Evolutionary conservation across 352 stramenopile species (phyloP), one percentile per base, ranked within the genome.

Genomic region (Phytophthora pinifolia): DNA sequence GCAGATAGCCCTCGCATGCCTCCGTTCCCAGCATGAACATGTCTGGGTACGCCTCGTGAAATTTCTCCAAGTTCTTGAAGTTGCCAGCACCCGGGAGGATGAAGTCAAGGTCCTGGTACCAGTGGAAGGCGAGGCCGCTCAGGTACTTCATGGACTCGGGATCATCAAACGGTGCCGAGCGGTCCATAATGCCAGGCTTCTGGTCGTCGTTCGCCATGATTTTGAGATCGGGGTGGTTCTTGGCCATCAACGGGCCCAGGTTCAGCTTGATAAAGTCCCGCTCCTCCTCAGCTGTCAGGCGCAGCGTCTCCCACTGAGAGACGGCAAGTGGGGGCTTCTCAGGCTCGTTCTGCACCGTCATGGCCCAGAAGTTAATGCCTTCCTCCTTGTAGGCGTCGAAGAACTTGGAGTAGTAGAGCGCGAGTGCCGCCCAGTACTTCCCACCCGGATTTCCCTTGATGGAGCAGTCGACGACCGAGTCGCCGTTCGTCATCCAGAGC

Each of bases 21-120:
- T 97, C 88, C 2, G 81, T 92, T 12, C 68, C 72, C 9, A 96
- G 67, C 37, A 96, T 78, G 49, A 94, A 93, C 49, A 91, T 51
- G 54, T 90, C 67, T 6, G 81, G 76, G 51, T 83, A 76, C 9
- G 59, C 49, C 9, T 70, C 48, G 37, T 84, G 59, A 57, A 83
- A 87, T 13, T 65, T 57, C 0, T 48, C 46, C 10, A 89, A 49
- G 6, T 69, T 55, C 0, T 74, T 52, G 37, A 84, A 88, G 50
- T 83, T 65, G 9, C 74, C 74, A 9, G 55, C 51, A 5, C 44
- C 42, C 15, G 56, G 59, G 13, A 67, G 27, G n/a, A 65, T 49
- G 17, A 78, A 79, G 34, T 82, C 74, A 6, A 78, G 17, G 55
- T 74, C 67, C 32, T 62, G 65, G 58, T 91, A 89, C 80, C 86